Percentiles rank a stretch among this genome's conserved stretches.
phyloP scores from a whole-genome alignment of 257 asterid species.

The Striga asiatica region DNA sequence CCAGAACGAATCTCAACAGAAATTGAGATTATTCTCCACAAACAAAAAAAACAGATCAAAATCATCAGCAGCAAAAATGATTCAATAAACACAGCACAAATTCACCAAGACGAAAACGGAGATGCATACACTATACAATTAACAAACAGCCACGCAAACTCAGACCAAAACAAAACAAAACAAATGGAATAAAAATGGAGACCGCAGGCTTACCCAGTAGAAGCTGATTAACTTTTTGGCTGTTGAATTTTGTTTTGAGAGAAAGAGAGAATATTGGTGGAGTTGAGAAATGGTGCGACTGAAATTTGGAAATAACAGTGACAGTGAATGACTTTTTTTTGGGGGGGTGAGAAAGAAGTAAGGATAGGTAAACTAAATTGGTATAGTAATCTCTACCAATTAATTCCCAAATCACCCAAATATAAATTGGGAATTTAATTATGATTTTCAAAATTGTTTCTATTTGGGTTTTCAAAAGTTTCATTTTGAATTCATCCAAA shows the following conservation, averaged over 20 bases:
- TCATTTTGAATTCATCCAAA: no score
- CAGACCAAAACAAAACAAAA: conserved; percentile 8
- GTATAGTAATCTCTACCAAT: no score
- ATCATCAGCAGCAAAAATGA: conserved; percentile 11
- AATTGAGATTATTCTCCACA: no score
- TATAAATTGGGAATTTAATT: no score
- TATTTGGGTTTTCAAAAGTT: no score
- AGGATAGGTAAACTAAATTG: no score
- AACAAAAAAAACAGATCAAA: neutral
- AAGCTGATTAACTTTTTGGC: conserved; percentile 7
- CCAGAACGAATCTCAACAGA: no score
- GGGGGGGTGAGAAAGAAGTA: neutral
- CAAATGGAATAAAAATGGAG: neutral
- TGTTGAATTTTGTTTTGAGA: conserved; percentile 1
- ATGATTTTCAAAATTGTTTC: no score
- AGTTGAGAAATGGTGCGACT: conserved; percentile 15
- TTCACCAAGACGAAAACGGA: neutral
- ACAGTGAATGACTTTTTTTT: neutral
- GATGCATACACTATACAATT: neutral
- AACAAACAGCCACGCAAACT: no score
- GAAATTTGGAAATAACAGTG: conserved; percentile 39
- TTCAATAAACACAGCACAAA: neutral
- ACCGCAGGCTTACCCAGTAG: conserved; percentile 21
- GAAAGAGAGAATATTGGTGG: conserved; percentile 8
- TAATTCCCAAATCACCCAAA: no score